Conservation (phyloP, 2,329 filamentous ascomycete species). For the Didymella pinodella region DNA sequence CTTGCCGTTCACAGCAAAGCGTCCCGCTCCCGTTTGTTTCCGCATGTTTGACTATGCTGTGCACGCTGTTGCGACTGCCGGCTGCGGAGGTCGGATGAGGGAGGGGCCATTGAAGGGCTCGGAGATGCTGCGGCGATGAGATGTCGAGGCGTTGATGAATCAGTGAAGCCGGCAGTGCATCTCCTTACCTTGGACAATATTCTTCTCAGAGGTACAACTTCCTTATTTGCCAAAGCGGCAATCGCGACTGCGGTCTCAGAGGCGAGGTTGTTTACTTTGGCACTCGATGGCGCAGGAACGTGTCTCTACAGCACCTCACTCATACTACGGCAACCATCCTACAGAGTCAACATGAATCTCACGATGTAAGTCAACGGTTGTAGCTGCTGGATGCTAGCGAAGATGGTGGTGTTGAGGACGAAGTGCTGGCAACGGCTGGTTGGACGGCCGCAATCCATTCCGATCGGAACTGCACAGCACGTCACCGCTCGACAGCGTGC, state of each 20-base stretch:
- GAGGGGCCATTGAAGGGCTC: conserved; percentile 36
- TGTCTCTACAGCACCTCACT: not conserved
- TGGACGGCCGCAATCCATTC: conserved; percentile 8
- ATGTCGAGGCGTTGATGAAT: conserved; percentile 12
- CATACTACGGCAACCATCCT: not conserved
- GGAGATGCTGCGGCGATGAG: conserved; percentile 22
- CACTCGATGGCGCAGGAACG: not conserved
- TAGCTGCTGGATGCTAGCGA: not conserved
- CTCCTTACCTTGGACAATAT: not conserved
- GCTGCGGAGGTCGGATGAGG: conserved; percentile 41
- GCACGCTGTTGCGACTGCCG: conserved; percentile 20
- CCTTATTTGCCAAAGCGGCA: not conserved
- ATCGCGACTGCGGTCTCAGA: not conserved
- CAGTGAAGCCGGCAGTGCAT: not conserved
- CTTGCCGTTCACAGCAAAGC: conserved; percentile 24
- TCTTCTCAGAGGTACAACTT: not conserved
- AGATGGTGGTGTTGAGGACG: not conserved
- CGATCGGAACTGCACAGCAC: conserved; percentile 30
- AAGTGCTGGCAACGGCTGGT: conserved; percentile 1
- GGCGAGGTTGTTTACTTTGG: not conserved
- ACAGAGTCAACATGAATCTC: too few species aligned
- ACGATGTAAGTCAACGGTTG: not conserved
- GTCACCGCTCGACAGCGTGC: conserved; percentile 21
- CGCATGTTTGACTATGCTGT: conserved; percentile 29
- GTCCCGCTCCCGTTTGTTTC: conserved; percentile 23